These are phyloP conservation scores for Fusarium haematococcum DNA, from an alignment of 2,329 filamentous ascomycete genomes.

Conservation along the genomic window DNA sequence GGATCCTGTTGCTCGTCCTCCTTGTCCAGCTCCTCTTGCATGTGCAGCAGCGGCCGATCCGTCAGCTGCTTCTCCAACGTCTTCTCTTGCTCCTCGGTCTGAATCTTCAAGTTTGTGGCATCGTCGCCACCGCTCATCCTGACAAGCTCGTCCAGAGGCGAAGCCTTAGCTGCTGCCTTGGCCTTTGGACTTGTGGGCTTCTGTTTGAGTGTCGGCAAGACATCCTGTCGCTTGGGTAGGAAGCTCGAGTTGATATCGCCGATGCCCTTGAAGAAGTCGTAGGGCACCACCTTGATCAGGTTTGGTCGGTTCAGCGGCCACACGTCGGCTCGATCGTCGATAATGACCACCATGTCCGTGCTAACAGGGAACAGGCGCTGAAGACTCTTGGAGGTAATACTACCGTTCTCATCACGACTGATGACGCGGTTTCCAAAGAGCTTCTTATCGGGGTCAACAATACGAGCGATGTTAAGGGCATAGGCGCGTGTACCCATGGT, in stretches of 20 bases:
- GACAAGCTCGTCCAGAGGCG: constrained; percentile 79
- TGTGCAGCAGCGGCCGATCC: constrained; percentile 88
- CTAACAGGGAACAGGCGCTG: constrained; percentile 94
- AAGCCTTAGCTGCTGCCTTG: constrained; percentile 43
- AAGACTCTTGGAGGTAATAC: constrained; percentile 88
- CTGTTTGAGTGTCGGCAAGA: constrained; percentile 52
- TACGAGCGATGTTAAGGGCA: constrained; percentile 88
- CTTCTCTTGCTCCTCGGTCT: constrained; percentile 88
- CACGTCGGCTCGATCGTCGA: constrained; percentile 95
- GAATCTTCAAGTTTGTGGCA: constrained; percentile 75
- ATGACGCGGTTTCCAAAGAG: constrained; percentile 96
- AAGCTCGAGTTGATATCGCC: constrained; percentile 99
- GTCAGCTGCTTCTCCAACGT: constrained; percentile 88
- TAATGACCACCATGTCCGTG: constrained; percentile 99
- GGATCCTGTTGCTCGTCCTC: constrained; percentile 64
- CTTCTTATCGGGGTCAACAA: constrained; percentile 89
- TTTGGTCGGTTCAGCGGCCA: constrained; percentile 93
- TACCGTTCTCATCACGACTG: constrained; percentile 96
- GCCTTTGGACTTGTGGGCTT: constrained; percentile 25
- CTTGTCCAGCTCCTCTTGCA: constrained; percentile 91
- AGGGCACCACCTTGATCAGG: constrained; percentile 92
- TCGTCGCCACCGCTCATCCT: constrained; percentile 80
- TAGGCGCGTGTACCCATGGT: constrained; percentile 99
- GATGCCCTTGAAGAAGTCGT: constrained; percentile 98
- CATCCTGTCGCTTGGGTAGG: constrained; percentile 79